Base-by-base conservation (phyloP, 352 stramenopile species). In the Globisporangium emineosum region DNA sequence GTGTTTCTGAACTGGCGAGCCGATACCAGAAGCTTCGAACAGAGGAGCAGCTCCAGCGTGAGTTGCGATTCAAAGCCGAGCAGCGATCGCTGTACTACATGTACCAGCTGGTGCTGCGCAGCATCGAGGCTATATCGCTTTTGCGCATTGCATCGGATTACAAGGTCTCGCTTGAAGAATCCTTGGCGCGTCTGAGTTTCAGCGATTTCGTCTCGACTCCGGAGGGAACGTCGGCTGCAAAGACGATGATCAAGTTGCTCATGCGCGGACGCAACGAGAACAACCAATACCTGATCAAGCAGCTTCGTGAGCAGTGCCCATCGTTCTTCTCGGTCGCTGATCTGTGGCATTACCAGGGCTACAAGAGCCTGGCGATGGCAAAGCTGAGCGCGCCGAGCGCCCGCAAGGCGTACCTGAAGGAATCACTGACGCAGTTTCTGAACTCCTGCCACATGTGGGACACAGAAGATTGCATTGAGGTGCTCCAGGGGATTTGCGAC, bases 361-460 rank as follows among this genome's bases (percentile, higher is more conserved):
- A 93, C 72, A 87, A 89, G 73, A 89, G 78, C 29, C 62, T 95
- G n/a, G 87, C 84, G 7, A 85, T 82, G 64, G 87, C 87, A 0
- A 91, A 93, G 60, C 67, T 95, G 19, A 89, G 83, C 47, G 82
- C 83, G 0, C 73, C 83, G 3, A 81, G 81, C 55, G 83, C 81
- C 7, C 84, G 83, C 17, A 77, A 81, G 29, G 77, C 78, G 1
- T 81, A 88, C 52, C 62, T 94, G 15, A 73, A 85, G 33, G 81
- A 92, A 47, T 92, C 87, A 5, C 74, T 95, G 0, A 72, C 82
- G 0, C 87, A 95, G 62, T 94, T 95, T 50, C 65, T 91, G 45
- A 88, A 88, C 25, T 86, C 87, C 25, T 91, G 84, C 63, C 79
- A 95, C 65, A 90, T 91, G 80, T 95, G 87, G 87, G 83, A 93